phyloP scores from a whole-genome alignment of 1,139 yeast genomes.

The Sugiyamaella xylanicola region DNA sequence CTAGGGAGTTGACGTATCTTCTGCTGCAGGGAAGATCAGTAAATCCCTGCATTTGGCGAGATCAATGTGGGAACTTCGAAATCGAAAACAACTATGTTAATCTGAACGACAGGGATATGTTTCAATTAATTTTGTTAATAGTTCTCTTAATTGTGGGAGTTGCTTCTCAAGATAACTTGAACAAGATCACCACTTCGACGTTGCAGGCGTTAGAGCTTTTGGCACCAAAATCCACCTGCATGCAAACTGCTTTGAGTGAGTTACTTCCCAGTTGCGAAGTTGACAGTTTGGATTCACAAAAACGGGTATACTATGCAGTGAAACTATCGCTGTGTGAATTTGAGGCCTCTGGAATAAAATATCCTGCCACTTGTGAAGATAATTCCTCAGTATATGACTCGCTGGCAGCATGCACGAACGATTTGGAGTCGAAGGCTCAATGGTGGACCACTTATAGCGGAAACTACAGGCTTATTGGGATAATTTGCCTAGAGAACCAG shows the following conservation, averaged over 20 bases:
- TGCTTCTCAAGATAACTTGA: too few species aligned
- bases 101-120: too few species aligned
- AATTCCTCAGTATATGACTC: not conserved
- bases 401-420: slow-evolving; percentile 32
- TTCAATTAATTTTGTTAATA: too few species aligned
- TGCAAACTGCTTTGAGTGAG: not conserved
- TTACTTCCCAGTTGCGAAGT: slow-evolving; percentile 11
- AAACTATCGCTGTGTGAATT: slow-evolving; percentile 42
- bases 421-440: slow-evolving; percentile 38
- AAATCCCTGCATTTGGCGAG: too few species aligned
- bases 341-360: slow-evolving; percentile 35
- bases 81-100: too few species aligned
- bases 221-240: slow-evolving; percentile 7
- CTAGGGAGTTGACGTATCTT: too few species aligned
- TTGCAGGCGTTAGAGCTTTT: slow-evolving; percentile 10
- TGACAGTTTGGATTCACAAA: slow-evolving; percentile 18
- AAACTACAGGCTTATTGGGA: slow-evolving; percentile 39
- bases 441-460: slow-evolving; percentile 48
- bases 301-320: slow-evolving; percentile 35
- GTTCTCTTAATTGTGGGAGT: not conserved
- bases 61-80: too few species aligned
- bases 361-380: slow-evolving; percentile 35
- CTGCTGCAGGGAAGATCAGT: too few species aligned
- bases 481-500: slow-evolving; percentile 36
- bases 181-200: not conserved